phyloP scores from a whole-genome alignment of 2,329 filamentous ascomycete species.

The Pestalotiopsis sp. region DNA sequence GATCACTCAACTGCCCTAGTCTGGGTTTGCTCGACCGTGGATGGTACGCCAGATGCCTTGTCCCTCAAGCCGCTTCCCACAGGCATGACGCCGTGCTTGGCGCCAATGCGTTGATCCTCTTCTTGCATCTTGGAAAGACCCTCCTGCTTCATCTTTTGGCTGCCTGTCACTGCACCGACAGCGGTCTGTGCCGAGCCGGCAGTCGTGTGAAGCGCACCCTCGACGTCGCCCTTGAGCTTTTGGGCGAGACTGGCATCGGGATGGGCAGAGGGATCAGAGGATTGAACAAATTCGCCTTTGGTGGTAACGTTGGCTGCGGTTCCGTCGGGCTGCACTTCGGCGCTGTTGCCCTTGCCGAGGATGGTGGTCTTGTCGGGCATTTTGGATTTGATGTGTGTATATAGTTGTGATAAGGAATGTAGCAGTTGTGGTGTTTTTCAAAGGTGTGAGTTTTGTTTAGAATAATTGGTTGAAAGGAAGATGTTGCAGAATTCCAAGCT shows the following conservation, averaged over 20 bases:
- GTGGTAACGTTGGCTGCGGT: slow-evolving; percentile 14
- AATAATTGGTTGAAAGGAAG: no score
- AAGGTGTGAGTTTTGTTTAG: no score
- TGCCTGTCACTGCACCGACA: slow-evolving; percentile 18
- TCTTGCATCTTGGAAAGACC: slow-evolving; percentile 24
- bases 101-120: slow-evolving; percentile 23
- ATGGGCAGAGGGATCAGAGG: slow-evolving; percentile 19
- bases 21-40: background rate
- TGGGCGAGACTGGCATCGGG: slow-evolving; percentile 20
- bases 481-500: background rate
- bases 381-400: background rate
- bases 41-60: slow-evolving; percentile 11
- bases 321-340: slow-evolving; percentile 11
- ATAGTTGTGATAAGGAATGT: background rate
- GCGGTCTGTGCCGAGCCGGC: slow-evolving; percentile 22
- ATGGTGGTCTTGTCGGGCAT: slow-evolving; percentile 6
- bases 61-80: slow-evolving; percentile 17
- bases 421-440: background rate
- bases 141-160: slow-evolving; percentile 22
- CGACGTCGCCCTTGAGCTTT: slow-evolving; percentile 25
- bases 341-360: slow-evolving; percentile 10
- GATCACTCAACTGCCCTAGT: background rate
- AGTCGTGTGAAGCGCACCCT: slow-evolving; percentile 20
- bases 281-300: slow-evolving; percentile 18
- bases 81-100: slow-evolving; percentile 24